Conservation (phyloP, 306 rosid species). For the Cucumis hystrix region DNA sequence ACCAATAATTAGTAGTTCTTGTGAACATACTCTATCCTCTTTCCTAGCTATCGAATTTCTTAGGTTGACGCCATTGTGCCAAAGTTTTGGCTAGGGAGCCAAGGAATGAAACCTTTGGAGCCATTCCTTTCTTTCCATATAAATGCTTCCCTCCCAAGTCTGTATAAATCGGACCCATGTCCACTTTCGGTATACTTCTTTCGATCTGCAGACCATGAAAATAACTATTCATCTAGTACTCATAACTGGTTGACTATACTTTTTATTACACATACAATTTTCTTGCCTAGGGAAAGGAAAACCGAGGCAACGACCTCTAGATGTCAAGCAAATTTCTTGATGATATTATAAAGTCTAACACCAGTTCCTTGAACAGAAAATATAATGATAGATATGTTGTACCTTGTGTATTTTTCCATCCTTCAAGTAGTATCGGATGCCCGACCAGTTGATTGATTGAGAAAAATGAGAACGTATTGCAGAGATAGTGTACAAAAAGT, state of each 20-base stretch:
- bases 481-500: constrained; percentile 76
- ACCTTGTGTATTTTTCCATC: constrained; percentile 83
- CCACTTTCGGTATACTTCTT: constrained; percentile 38
- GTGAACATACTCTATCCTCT: not conserved
- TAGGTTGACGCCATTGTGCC: constrained; percentile 56
- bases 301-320: not conserved
- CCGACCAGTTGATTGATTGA: constrained; percentile 95
- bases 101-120: constrained; percentile 47
- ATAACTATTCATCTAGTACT: not conserved
- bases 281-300: not conserved
- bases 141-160: constrained; percentile 86
- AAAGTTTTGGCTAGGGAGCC: constrained; percentile 46
- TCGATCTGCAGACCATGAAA: constrained; percentile 53
- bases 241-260: not conserved
- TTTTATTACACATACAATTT: not conserved
- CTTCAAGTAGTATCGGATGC: constrained; percentile 70
- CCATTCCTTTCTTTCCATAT: constrained; percentile 59
- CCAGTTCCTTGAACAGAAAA: not conserved
- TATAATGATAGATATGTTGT: not conserved
- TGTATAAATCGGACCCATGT: constrained; percentile 57
- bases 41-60: constrained; percentile 59
- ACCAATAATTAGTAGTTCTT: constrained; percentile 8
- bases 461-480: constrained; percentile 84
- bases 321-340: not conserved
- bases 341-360: not conserved